A percentile compares a stretch with the other conserved stretches of the same genome.
Evolutionary conservation across 2,329 filamentous ascomycete species (phyloP).

Genomic region (Metarhizium sp.): DNA sequence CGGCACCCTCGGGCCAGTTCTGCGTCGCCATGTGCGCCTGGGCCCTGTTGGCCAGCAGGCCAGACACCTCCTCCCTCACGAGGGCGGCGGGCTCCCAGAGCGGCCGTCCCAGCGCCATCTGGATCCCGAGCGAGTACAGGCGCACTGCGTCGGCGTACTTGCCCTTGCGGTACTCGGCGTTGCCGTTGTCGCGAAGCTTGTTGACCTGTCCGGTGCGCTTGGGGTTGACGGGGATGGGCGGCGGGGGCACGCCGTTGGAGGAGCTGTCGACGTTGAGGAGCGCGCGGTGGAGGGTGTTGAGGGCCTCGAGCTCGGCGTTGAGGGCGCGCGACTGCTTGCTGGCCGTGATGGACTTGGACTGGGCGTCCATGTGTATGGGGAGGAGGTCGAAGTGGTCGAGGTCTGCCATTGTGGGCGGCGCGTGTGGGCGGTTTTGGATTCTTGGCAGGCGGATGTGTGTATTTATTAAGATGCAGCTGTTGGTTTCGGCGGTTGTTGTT

Average conservation of each 20-base stretch:
- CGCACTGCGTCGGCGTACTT: constrained; percentile 66
- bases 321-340: constrained; percentile 40
- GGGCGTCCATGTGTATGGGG: constrained; percentile 71
- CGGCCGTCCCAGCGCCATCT: constrained; percentile 78
- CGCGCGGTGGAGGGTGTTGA: constrained; percentile 71
- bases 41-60: constrained; percentile 76
- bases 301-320: constrained; percentile 54
- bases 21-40: constrained; percentile 80
- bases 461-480: too few species aligned
- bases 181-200: constrained; percentile 86
- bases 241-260: constrained; percentile 62
- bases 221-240: constrained; percentile 84
- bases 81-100: constrained; percentile 80
- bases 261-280: constrained; percentile 49
- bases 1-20: constrained; percentile 75
- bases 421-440: too few species aligned
- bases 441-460: too few species aligned
- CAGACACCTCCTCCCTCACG: constrained; percentile 74
- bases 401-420: constrained; percentile 37
- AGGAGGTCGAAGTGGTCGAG: constrained; percentile 71
- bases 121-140: constrained; percentile 76
- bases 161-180: constrained; percentile 71
- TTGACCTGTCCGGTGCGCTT: constrained; percentile 80
- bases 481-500: too few species aligned
- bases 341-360: constrained; percentile 62